phyloP scores from a whole-genome alignment of 306 rosid species.

The Elaeagnus macrophylla region DNA sequence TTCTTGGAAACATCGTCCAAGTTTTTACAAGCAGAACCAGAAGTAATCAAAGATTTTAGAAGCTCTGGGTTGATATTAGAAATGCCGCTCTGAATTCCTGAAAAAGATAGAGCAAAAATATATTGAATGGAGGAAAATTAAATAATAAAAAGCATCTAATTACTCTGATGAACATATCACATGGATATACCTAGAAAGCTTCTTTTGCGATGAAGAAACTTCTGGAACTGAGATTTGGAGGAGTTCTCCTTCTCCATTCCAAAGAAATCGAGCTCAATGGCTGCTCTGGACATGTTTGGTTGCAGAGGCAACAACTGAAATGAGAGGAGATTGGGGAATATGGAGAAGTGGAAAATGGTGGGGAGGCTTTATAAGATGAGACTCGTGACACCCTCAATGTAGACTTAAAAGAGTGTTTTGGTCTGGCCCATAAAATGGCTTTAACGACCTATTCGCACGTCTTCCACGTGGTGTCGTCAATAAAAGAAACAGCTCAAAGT shows the following conservation, averaged over 20 bases:
- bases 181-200: slow-evolving; percentile 26
- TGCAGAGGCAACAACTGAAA: neutral
- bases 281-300: slow-evolving; percentile 18
- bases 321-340: neutral
- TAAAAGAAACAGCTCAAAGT: neutral
- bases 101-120: neutral
- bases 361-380: too few species aligned
- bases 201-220: slow-evolving; percentile 33
- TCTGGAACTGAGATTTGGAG: slow-evolving; percentile 35
- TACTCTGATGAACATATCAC: neutral
- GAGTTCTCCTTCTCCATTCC: slow-evolving; percentile 22
- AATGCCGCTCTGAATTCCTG: slow-evolving; percentile 26
- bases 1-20: neutral
- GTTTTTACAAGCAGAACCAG: slow-evolving; percentile 5
- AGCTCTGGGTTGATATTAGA: slow-evolving; percentile 34
- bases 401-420: too few species aligned
- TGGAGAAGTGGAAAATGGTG: neutral
- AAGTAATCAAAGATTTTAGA: slow-evolving; percentile 32
- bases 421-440: too few species aligned
- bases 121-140: neutral
- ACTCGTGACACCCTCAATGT: too few species aligned
- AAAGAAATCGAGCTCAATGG: slow-evolving; percentile 39
- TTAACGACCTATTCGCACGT: slow-evolving; percentile 10
- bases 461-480: slow-evolving; percentile 21
- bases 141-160: neutral